These are phyloP conservation scores for Cytospora chrysosperma DNA, from an alignment of 2,329 filamentous ascomycete genomes.

Conservation along the genomic window DNA sequence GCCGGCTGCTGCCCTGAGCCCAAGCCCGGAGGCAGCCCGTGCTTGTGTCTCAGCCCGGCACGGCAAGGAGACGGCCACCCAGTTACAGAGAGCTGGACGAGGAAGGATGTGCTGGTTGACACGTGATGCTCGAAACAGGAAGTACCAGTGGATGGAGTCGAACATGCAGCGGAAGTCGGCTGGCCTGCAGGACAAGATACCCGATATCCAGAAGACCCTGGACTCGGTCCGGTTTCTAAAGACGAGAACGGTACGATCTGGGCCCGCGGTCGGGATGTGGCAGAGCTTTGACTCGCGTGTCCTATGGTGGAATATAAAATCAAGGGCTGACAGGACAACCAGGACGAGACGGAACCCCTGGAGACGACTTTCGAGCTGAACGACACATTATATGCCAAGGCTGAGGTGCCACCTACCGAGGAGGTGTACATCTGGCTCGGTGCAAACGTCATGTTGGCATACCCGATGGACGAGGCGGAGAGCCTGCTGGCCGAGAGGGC, in stretches of 20 bases:
- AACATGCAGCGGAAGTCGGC: conserved; percentile 82
- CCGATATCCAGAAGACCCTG: conserved; percentile 93
- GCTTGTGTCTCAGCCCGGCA: neutral
- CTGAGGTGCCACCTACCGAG: conserved; percentile 75
- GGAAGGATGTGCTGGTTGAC: conserved; percentile 2
- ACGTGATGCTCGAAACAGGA: conserved; percentile 56
- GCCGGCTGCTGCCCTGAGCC: neutral
- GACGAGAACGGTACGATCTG: conserved; percentile 61
- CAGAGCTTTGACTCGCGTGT: no score
- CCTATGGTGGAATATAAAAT: neutral
- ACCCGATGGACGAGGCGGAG: conserved; percentile 86
- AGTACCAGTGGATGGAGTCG: conserved; percentile 99
- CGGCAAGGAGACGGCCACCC: neutral
- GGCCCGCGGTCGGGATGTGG: neutral
- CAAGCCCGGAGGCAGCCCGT: neutral
- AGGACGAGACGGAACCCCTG: conserved; percentile 64
- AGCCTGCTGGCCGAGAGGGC: conserved; percentile 75
- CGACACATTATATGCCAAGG: conserved; percentile 91
- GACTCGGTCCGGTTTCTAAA: conserved; percentile 87
- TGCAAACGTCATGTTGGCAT: conserved; percentile 95
- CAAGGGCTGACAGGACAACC: neutral
- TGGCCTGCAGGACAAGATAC: conserved; percentile 90
- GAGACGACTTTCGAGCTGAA: conserved; percentile 96
- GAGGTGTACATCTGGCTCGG: conserved; percentile 99
- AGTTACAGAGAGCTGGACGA: neutral